A percentile compares a stretch with the other conserved stretches of the same genome.
Evolutionary conservation across 2,329 filamentous ascomycete species (phyloP).

Genomic region (Nannizzia gypsea): DNA sequence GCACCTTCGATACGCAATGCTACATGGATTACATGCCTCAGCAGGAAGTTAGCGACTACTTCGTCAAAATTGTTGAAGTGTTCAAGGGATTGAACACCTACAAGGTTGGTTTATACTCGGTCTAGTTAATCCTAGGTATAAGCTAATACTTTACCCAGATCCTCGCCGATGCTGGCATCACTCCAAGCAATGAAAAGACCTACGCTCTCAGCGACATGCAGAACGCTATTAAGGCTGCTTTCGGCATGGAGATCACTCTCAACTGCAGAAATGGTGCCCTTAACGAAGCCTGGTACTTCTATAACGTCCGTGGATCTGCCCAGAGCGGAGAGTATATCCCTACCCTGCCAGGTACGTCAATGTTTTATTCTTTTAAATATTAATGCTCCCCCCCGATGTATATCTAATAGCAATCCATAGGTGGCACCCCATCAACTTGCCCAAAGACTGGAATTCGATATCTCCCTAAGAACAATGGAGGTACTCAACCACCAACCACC

Average conservation of each 20-base stretch:
- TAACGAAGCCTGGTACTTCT: constrained; percentile 47
- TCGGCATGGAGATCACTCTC: constrained; percentile 39
- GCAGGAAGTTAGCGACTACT: constrained; percentile 48
- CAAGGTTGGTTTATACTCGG: constrained; percentile 23
- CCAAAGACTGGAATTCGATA: constrained; percentile 53
- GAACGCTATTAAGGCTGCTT: constrained; percentile 36
- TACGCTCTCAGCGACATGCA: constrained; percentile 44
- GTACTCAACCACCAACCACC: constrained; percentile 9
- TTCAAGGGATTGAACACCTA: constrained; percentile 48
- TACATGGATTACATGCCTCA: constrained; percentile 46
- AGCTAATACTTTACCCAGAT: constrained; percentile 1
- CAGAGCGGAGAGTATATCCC: constrained; percentile 51
- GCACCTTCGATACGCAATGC: constrained; percentile 53
- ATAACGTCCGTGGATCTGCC: constrained; percentile 43
- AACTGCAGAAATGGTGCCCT: constrained; percentile 39
- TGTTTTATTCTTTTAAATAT: too few relatives aligned
- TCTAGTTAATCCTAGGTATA: not conserved
- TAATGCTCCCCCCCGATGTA: not conserved
- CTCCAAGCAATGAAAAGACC: constrained; percentile 38
- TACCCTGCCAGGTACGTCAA: constrained; percentile 34
- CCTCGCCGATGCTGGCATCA: constrained; percentile 45
- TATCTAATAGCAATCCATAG: constrained; percentile 15
- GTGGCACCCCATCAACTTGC: constrained; percentile 50
- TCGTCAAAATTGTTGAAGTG: constrained; percentile 43
- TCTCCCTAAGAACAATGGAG: constrained; percentile 41